These are phyloP conservation scores for Letharia lupina DNA, from an alignment of 495 filamentous ascomycete species.

Conservation along the genomic window DNA sequence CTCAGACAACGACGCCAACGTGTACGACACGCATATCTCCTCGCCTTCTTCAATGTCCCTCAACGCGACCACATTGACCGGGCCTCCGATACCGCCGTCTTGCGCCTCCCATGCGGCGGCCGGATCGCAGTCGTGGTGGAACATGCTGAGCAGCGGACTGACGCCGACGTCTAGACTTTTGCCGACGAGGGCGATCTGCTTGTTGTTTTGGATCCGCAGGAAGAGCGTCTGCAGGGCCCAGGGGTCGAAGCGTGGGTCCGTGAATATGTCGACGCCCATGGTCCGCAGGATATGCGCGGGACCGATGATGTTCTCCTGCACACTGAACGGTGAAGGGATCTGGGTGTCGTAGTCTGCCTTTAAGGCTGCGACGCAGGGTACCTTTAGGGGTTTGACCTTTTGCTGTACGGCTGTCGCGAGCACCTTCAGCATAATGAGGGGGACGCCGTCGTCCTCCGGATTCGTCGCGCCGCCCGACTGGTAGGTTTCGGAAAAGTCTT, in stretches of 20 bases:
- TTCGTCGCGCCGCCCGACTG: no score
- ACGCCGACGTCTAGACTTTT: not conserved
- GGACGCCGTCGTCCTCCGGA: not conserved
- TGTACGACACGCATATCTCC: conserved; percentile 1
- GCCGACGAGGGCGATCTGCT: no score
- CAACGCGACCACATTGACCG: not conserved
- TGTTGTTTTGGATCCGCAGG: not conserved
- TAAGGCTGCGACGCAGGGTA: not conserved
- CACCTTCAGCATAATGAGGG: not conserved
- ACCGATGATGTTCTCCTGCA: not conserved
- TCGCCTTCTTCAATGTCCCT: not conserved
- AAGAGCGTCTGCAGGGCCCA: conserved; percentile 2
- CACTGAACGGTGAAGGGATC: not conserved
- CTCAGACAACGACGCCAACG: not conserved
- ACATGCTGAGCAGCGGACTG: not conserved
- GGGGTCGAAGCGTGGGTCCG: not conserved
- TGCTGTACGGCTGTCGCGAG: not conserved
- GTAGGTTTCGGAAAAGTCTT: not conserved
- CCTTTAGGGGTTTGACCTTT: not conserved
- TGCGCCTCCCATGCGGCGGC: not conserved
- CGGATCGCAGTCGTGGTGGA: not conserved
- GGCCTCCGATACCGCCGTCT: not conserved
- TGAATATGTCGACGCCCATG: conserved; percentile 1
- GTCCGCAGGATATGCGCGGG: not conserved
- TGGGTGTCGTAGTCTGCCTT: not conserved